phyloP scores from a whole-genome alignment of 2,329 filamentous ascomycete species.

The Hansfordia pulvinata region DNA sequence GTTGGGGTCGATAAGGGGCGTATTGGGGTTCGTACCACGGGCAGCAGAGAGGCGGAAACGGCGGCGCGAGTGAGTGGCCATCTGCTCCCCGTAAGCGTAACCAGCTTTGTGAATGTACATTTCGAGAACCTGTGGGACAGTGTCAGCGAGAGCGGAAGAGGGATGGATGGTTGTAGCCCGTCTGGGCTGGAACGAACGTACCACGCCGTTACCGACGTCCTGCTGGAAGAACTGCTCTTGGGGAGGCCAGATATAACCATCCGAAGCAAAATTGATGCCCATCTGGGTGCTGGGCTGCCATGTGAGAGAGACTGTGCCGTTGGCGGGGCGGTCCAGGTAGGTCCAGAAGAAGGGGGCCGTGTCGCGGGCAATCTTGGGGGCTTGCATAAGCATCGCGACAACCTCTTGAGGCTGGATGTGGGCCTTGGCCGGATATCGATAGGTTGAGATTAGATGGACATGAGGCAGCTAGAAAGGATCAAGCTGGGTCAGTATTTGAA shows the following conservation, averaged over 20 bases:
- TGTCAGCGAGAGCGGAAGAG: constrained; percentile 7
- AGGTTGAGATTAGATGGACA: constrained; percentile 77
- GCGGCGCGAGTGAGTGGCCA: constrained; percentile 65
- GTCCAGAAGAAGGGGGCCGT: constrained; percentile 85
- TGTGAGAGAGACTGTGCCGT: constrained; percentile 71
- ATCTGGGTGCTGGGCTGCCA: constrained; percentile 74
- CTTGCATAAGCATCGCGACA: constrained; percentile 69
- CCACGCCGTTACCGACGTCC: constrained; percentile 49
- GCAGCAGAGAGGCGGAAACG: constrained; percentile 74
- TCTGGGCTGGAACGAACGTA: constrained; percentile 19
- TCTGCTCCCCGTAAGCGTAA: constrained; percentile 61
- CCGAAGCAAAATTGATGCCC: constrained; percentile 66
- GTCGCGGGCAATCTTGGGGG: constrained; percentile 75
- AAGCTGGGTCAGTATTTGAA: constrained; percentile 5
- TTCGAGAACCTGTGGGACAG: constrained; percentile 59
- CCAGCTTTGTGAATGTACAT: constrained; percentile 74
- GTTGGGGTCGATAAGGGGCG: constrained; percentile 61
- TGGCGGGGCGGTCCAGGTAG: constrained; percentile 69
- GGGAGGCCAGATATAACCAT: constrained; percentile 86
- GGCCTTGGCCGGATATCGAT: constrained; percentile 63
- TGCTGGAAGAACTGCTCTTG: constrained; percentile 66
- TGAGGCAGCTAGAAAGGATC: constrained; percentile 54
- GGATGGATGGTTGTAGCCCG: constrained; percentile 1
- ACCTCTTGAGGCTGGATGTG: constrained; percentile 63
- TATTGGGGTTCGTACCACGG: constrained; percentile 55